Percentiles rank a stretch among this genome's conserved stretches.
Evolutionary conservation across 2,329 filamentous ascomycete genomes (phyloP).

Genomic region (Neofusicoccum sp.): DNA sequence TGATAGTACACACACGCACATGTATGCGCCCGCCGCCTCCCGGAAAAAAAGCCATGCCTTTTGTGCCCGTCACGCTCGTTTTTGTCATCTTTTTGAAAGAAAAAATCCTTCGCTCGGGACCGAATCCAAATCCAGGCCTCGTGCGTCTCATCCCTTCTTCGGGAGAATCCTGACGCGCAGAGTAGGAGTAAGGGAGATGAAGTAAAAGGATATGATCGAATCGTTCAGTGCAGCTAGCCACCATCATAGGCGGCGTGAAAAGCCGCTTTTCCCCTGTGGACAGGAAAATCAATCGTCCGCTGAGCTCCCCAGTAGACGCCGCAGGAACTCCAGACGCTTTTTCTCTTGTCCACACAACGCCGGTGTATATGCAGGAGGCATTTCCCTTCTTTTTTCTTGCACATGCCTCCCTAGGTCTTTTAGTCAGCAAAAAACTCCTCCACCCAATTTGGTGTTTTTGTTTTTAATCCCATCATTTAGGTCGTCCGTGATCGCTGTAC

Average conservation of each 20-base stretch:
- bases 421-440: slow-evolving; percentile 9
- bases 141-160: neutral
- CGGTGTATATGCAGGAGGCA: slow-evolving; percentile 14
- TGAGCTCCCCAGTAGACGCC: neutral
- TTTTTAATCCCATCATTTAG: slow-evolving; percentile 3
- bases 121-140: neutral
- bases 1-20: neutral
- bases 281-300: neutral
- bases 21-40: neutral
- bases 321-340: slow-evolving; percentile 15
- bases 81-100: neutral
- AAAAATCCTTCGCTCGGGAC: neutral
- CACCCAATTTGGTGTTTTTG: neutral
- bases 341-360: slow-evolving; percentile 10
- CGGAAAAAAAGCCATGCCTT: neutral
- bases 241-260: neutral
- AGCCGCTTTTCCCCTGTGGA: neutral
- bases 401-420: neutral
- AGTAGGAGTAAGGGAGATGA: neutral
- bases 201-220: neutral
- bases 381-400: neutral
- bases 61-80: neutral
- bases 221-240: neutral
- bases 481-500: slow-evolving; percentile 13
- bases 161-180: neutral